Conservation (phyloP, 2,329 filamentous ascomycete species). For the Drechslerella dactyloides region DNA sequence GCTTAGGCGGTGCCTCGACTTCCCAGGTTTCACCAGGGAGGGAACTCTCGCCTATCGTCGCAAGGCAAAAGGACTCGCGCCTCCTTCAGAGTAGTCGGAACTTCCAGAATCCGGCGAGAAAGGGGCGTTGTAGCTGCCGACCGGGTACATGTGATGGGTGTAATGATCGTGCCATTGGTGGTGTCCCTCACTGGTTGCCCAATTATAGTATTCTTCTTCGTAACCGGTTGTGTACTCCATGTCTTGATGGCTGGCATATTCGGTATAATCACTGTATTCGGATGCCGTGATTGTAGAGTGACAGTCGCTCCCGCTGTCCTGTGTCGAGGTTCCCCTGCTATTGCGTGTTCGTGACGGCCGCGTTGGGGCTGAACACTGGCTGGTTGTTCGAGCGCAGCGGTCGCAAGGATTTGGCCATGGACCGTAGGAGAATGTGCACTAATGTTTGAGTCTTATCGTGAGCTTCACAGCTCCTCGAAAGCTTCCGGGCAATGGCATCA, state of each 20-base stretch:
- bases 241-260: slow-evolving; percentile 20
- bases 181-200: slow-evolving; percentile 28
- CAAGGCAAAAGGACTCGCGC: slow-evolving; percentile 27
- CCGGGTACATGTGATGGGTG: slow-evolving; percentile 43
- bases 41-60: slow-evolving; percentile 40
- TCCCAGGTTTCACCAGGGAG: slow-evolving; percentile 18
- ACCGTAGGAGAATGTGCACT: slow-evolving; percentile 47
- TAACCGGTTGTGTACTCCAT: slow-evolving; percentile 45
- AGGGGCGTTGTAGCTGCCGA: slow-evolving; percentile 43
- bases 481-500: neutral
- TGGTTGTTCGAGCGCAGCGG: slow-evolving; percentile 45
- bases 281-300: slow-evolving; percentile 34
- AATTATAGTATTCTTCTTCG: slow-evolving; percentile 45
- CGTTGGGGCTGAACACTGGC: slow-evolving; percentile 43
- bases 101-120: slow-evolving; percentile 48
- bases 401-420: slow-evolving; percentile 48
- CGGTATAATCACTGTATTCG: slow-evolving; percentile 39
- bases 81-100: slow-evolving; percentile 46
- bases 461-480: neutral
- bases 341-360: slow-evolving; percentile 41
- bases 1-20: slow-evolving; percentile 7
- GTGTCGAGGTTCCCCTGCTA: slow-evolving; percentile 39
- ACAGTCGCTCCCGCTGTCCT: slow-evolving; percentile 44
- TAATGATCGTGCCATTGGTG: slow-evolving; percentile 47
- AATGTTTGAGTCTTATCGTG: neutral